A percentile compares a stretch with the other conserved stretches of the same genome.
phyloP scores from a whole-genome alignment of 2,329 filamentous ascomycete genomes.

The Myotisia sp. region DNA sequence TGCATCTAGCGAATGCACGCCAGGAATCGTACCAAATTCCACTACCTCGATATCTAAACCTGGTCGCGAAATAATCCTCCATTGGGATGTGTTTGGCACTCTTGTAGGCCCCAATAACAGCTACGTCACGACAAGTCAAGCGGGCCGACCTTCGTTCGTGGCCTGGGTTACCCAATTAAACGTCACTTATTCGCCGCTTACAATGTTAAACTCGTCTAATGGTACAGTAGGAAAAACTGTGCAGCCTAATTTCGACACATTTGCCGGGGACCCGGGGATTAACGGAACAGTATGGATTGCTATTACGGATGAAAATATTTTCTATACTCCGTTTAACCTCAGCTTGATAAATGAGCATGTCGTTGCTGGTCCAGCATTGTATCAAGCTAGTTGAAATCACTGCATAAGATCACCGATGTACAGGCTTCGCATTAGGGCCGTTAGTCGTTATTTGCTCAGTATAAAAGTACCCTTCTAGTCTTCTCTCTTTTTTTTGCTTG shows the following conservation, averaged over 20 bases:
- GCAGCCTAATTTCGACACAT: slow-evolving; percentile 58
- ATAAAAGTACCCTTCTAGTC: too few species aligned
- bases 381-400: slow-evolving; percentile 62
- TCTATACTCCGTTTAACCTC: slow-evolving; percentile 63
- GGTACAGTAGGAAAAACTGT: slow-evolving; percentile 4
- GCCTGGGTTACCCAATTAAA: slow-evolving; percentile 68
- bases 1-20: slow-evolving; percentile 38
- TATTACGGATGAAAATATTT: slow-evolving; percentile 54
- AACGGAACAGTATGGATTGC: slow-evolving; percentile 72
- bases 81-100: slow-evolving; percentile 58
- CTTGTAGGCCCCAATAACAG: slow-evolving; percentile 66
- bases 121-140: slow-evolving; percentile 52
- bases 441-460: too few species aligned
- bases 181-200: slow-evolving; percentile 52
- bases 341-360: slow-evolving; percentile 62
- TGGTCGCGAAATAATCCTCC: slow-evolving; percentile 54
- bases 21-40: slow-evolving; percentile 55
- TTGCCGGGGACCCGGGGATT: slow-evolving; percentile 50
- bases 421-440: too few species aligned
- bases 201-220: slow-evolving; percentile 15
- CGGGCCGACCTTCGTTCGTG: slow-evolving; percentile 49
- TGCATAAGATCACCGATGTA: too few species aligned
- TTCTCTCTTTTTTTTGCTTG: too few species aligned
- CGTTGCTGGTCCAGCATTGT: slow-evolving; percentile 54
- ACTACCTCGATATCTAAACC: slow-evolving; percentile 59